Percentiles rank a stretch among this genome's conserved stretches.
phyloP scores from a whole-genome alignment of 169 alveolate species.

The Fabrea salina region DNA sequence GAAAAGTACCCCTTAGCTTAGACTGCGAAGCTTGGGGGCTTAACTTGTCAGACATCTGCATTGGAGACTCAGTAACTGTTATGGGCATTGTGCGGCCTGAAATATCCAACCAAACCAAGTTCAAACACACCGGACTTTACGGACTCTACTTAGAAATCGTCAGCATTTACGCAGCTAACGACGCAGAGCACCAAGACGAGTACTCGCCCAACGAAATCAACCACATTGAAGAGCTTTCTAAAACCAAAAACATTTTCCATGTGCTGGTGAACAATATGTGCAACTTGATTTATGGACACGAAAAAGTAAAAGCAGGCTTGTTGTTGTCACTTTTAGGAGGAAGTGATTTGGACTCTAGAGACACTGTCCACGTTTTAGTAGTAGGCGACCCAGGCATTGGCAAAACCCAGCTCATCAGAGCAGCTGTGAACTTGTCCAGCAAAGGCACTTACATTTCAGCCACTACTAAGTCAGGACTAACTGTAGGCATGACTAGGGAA shows the following conservation, averaged over 20 bases:
- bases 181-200: background rate
- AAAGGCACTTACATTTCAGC: slow-evolving; percentile 69
- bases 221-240: slow-evolving; percentile 41
- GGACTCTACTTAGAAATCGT: slow-evolving; percentile 11
- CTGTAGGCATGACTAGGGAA: slow-evolving; percentile 87
- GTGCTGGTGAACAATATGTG: slow-evolving; percentile 63
- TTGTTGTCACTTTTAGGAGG: slow-evolving; percentile 71
- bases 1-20: background rate
- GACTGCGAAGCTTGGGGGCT: slow-evolving; percentile 13
- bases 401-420: slow-evolving; percentile 86
- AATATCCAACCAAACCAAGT: background rate
- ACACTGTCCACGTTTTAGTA: slow-evolving; percentile 81
- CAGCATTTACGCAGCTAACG: background rate
- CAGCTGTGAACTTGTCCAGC: slow-evolving; percentile 69
- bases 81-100: slow-evolving; percentile 26
- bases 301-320: slow-evolving; percentile 74
- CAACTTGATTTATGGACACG: slow-evolving; percentile 75
- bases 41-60: slow-evolving; percentile 6
- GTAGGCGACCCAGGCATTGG: slow-evolving; percentile 97
- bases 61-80: slow-evolving; percentile 26
- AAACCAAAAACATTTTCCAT: slow-evolving; percentile 50
- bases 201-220: slow-evolving; percentile 37
- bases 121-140: slow-evolving; percentile 22
- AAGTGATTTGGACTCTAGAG: slow-evolving; percentile 44
- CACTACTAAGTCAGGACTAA: slow-evolving; percentile 87